Evolutionary conservation across 169 alveolate species (phyloP), one percentile per base, ranked within the genome.

Genomic region (Neospora caninum): DNA sequence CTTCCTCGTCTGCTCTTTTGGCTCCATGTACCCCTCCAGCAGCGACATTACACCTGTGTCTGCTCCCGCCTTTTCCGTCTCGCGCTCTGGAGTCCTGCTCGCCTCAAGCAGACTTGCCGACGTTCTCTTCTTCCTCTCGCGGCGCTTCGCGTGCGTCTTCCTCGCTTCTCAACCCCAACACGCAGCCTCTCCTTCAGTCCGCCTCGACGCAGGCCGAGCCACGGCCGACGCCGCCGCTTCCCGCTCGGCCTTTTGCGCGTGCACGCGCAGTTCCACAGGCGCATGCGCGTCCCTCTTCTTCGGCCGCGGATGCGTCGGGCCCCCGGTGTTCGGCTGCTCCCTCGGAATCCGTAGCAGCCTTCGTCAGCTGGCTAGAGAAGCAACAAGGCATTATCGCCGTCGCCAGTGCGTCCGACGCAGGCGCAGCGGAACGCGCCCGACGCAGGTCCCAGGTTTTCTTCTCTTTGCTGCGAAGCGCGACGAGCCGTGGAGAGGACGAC

Each of bases 1-100:
- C 22, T 13, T 49, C 58, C 58, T 49, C 13, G 58, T 49, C 58
- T 49, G 58, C 58, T 49, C 22, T 13, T 49, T n/a, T n/a, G n/a
- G 58, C 58, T 13, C 4, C 84, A 22, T 31, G 27, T 10, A 43
- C 84, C 25, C 39, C 45, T n/a, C 45, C 41, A 1, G n/a, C 84
- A n/a, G 84, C 84, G 84, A 36, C 42, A 36, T 27, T 73, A 43
- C 84, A 73, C 42, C n/a, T 73, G 49, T 73, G 84, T n/a, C 84
- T 73, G 1, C 84, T 22, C 45, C 84, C 80, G 9, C 84, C 39
- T 2, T 43, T 64, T 64, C 73, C 34, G 4, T 64, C 34, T 27
- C 73, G 73, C 73, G 58, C 22, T 4, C 4, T 49, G 58, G 4
- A 7, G 58, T 49, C 58, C 13, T 49, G 58, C 13, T 13, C 58